Base-by-base conservation (phyloP, 2,329 filamentous ascomycete species). In the Rutstroemia sp. region DNA sequence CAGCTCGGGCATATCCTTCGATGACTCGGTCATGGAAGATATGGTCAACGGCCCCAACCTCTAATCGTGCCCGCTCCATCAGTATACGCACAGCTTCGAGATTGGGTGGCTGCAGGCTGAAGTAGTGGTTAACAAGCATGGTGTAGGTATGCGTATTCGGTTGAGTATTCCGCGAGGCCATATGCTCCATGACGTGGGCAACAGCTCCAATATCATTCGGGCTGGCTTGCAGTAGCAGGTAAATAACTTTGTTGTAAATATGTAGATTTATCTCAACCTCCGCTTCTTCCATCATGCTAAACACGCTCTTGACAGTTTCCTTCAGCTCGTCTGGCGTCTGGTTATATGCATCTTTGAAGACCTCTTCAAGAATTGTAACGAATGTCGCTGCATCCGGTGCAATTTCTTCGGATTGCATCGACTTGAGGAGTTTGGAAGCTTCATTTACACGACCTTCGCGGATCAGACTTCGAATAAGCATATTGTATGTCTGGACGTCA, bases 1-100 rank as follows among this genome's bases (percentile, higher is more conserved):
- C 78, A 9, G 73, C 70, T 12, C 70, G 62, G 7, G 85, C 80
- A 67, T 86, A 89, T 1, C 85, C 86, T 65, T 83, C 80, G 60
- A 91, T 79, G 59, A 87, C 75, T 53, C 84, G 78, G 69, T 89
- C 86, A 78, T 84, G 90, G 63, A 91, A 82, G 23, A 80, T 71
- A 57, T 76, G 74, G 66, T 87, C 80, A 21, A 75, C 71, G 19
- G 64, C 65, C 21, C 67, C 65, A 17, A 64, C 57, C 2, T 64
- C 64, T 2, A 68, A 60, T 25, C 70, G 66, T 46, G 79, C 75
- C 4, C 70, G 67, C n/a, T 74, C 70, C 62, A 89, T 81, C 3
- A 92, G 73, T 0, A 69, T 68, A 39, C 82, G 77, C n/a, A 89
- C 77, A 14, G 80, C 79, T 2, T 72, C 69, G 30, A 88, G 72